A percentile compares a stretch with the other conserved stretches of the same genome.
Conservation (phyloP, 2,329 filamentous ascomycete species). For the Sclerotinia spermophila region DNA sequence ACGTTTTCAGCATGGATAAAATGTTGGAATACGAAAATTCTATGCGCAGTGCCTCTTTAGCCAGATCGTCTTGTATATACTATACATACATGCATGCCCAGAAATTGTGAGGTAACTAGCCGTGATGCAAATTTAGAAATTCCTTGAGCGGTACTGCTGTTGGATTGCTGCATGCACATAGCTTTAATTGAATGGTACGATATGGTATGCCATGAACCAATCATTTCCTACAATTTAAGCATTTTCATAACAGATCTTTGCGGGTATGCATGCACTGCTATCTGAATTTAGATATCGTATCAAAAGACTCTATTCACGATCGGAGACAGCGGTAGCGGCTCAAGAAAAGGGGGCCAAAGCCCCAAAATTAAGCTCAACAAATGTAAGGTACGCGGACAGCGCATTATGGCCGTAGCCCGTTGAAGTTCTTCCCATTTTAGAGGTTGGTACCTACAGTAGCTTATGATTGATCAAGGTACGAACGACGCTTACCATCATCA, state of each 20-base stretch:
- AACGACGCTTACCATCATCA: slow-evolving; percentile 10
- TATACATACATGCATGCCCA: background rate
- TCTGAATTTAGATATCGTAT: slow-evolving; percentile 10
- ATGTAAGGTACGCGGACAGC: background rate
- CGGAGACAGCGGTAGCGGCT: background rate
- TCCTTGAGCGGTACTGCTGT: background rate
- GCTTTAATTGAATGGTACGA: background rate
- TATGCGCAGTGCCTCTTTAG: slow-evolving; percentile 3
- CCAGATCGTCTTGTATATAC: slow-evolving; percentile 3
- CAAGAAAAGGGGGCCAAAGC: background rate
- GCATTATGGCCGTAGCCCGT: background rate
- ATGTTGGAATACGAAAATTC: background rate
- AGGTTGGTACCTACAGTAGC: slow-evolving; percentile 6
- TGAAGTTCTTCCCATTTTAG: background rate
- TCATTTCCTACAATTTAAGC: background rate
- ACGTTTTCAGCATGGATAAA: slow-evolving; percentile 10
- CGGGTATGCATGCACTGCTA: slow-evolving; percentile 10
- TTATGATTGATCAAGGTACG: slow-evolving; percentile 12
- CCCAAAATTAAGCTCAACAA: background rate
- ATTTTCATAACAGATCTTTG: background rate
- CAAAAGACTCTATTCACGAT: background rate
- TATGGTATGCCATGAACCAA: background rate
- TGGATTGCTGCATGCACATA: slow-evolving; percentile 7
- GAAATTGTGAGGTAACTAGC: background rate
- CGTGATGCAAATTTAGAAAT: slow-evolving; percentile 9